Base-by-base conservation (phyloP, 2,329 filamentous ascomycete species). In the Ophiostoma sp. region DNA sequence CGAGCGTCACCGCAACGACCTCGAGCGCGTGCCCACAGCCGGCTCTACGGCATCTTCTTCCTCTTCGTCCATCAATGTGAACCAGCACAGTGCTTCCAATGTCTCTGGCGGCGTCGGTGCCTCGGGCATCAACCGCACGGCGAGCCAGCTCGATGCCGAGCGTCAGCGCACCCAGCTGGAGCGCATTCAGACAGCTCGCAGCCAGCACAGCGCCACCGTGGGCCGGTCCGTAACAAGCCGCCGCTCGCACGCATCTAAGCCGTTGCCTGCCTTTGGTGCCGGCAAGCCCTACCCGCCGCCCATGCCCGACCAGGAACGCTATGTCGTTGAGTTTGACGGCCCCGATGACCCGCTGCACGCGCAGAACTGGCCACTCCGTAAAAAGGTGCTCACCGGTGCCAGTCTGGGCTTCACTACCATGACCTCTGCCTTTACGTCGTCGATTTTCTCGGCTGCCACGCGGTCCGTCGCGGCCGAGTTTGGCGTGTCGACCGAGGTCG, bases 301-400 rank as follows among this genome's bases (percentile, higher is more conserved):
- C 0, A 76, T 93, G 58, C 89, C 90, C 1, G 85, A 87, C 14
- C 82, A 84, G 73, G 90, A 93, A 73, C 87, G 91, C 72, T 94
- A 93, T 75, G 89, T 73, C 0, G 90, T 93, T 60, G 90, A 92
- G 77, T 97, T 96, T 75, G 89, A 93, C 73, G 93, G 92, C 0
- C 89, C 87, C 1, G 84, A 93, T 72, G 93, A 97, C 74, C 92
- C 92, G 2, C 75, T 93, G 70, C 92, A 96, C 77, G 89, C 92
- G 0, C 90, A 94, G 79, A 97, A 97, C 76, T 97, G 93, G 93
- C 84, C 90, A 0, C 75, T 90, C 67, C 85, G 80, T 75, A 93
- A 91, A 81, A 97, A 96, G 87, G 65, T 92, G 52, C 73, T 85
- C 4, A 91, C 88, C 0, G 85, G 87, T 27, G 82, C 83, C 55